phyloP scores from a whole-genome alignment of 148 eudicot species.

The Limonium bicolor region DNA sequence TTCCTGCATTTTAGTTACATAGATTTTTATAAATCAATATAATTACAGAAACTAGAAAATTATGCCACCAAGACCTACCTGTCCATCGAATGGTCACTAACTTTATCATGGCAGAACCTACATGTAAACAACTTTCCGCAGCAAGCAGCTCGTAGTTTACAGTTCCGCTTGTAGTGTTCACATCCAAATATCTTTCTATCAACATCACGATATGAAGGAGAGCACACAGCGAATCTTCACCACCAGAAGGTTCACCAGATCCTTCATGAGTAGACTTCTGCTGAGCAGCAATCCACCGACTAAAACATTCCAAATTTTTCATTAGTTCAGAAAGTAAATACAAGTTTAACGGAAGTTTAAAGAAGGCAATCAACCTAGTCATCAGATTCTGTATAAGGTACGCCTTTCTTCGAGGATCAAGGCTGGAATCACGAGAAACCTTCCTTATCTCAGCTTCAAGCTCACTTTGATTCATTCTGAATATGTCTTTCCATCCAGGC shows the following conservation, averaged over 20 bases:
- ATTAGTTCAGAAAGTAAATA: too few relatives aligned
- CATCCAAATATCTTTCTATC: slow-evolving; percentile 64
- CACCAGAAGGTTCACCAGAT: slow-evolving; percentile 31
- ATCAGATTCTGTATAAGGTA: slow-evolving; percentile 84
- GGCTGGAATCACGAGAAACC: slow-evolving; percentile 86
- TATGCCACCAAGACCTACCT: slow-evolving; percentile 59
- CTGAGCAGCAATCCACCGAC: slow-evolving; percentile 98
- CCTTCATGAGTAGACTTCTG: slow-evolving; percentile 61
- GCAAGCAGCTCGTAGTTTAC: slow-evolving; percentile 86
- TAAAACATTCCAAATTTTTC: slow-evolving; percentile 15
- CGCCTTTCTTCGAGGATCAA: slow-evolving; percentile 92
- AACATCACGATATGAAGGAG: slow-evolving; percentile 67
- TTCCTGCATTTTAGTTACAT: slow-evolving; percentile 62
- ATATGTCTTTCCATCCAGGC: slow-evolving; percentile 99
- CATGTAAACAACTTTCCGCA: slow-evolving; percentile 75
- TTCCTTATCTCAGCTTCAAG: slow-evolving; percentile 92
- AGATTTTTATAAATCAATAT: too few relatives aligned
- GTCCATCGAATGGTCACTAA: slow-evolving; percentile 92
- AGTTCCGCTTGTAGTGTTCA: slow-evolving; percentile 89
- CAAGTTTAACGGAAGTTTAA: too few relatives aligned
- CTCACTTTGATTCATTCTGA: slow-evolving; percentile 96
- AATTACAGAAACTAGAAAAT: too few relatives aligned
- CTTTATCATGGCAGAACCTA: slow-evolving; percentile 88
- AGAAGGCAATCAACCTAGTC: slow-evolving; percentile 56
- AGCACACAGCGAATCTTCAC: slow-evolving; percentile 40